Conservation (phyloP, 768 basidiomycete genomes). For the Rhizopogon salebrosus region DNA sequence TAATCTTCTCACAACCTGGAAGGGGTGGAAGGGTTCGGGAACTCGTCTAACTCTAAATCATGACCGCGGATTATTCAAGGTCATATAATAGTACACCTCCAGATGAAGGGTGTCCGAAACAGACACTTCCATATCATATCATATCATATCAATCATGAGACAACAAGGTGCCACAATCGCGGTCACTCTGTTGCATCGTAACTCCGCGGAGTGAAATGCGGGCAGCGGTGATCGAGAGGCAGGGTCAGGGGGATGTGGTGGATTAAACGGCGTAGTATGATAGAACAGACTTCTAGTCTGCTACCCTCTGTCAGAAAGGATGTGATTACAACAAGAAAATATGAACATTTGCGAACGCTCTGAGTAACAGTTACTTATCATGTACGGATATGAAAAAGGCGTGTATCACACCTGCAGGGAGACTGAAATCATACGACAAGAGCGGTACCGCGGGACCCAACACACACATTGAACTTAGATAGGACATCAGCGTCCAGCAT, state of each 20-base stretch:
- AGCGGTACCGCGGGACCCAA: not conserved
- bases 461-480: not conserved
- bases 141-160: too few species aligned
- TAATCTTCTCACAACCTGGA: too few species aligned
- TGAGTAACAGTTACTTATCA: not conserved
- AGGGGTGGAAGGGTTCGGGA: too few species aligned
- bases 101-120: not conserved
- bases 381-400: not conserved
- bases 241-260: not conserved
- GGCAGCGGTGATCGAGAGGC: not conserved
- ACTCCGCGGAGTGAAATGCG: not conserved
- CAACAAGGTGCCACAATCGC: not conserved
- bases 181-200: not conserved
- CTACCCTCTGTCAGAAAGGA: not conserved
- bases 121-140: too few species aligned
- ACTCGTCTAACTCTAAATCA: too few species aligned
- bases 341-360: not conserved
- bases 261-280: not conserved
- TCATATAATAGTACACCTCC: not conserved
- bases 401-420: not conserved
- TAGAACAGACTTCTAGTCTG: not conserved
- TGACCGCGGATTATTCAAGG: not conserved
- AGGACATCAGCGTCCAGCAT: not conserved
- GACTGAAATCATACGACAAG: not conserved
- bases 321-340: constrained; percentile 1